These are phyloP conservation scores for Closterium sp. DNA, from an alignment of 139 green algal genomes.

Conservation along the genomic window DNA sequence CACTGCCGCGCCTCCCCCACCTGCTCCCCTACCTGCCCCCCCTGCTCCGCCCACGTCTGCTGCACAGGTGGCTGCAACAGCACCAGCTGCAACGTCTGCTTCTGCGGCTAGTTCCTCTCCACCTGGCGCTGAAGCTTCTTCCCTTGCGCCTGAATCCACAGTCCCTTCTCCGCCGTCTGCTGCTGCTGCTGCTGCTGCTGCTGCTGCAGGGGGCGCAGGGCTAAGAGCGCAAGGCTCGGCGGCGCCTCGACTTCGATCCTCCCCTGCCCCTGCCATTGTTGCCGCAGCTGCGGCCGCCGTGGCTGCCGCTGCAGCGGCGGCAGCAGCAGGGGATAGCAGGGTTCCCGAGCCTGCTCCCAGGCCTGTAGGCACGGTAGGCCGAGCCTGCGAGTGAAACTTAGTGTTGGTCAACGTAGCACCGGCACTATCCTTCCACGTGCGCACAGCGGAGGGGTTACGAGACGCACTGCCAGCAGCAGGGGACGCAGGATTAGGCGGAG, in stretches of 20 bases:
- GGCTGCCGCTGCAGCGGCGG: not conserved
- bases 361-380: not conserved
- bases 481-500: not conserved
- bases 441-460: not conserved
- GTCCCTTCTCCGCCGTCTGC: not conserved
- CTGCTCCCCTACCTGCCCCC: not conserved
- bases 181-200: not conserved
- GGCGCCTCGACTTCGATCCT: not conserved
- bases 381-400: not conserved
- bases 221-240: not conserved
- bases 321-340: not conserved
- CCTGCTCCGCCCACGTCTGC: too few relatives aligned
- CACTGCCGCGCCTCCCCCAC: not conserved
- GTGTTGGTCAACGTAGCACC: not conserved
- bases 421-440: not conserved
- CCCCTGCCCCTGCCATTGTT: not conserved
- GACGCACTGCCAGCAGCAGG: not conserved
- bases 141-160: not conserved
- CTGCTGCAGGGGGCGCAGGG: not conserved
- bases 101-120: not conserved
- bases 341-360: not conserved
- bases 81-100: not conserved
- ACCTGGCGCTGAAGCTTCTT: not conserved
- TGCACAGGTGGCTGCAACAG: too few relatives aligned
- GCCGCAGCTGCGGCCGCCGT: not conserved